A percentile compares a stretch with the other conserved stretches of the same genome.
phyloP scores from a whole-genome alignment of 257 asterid genomes.

The Verbascum thapsus region DNA sequence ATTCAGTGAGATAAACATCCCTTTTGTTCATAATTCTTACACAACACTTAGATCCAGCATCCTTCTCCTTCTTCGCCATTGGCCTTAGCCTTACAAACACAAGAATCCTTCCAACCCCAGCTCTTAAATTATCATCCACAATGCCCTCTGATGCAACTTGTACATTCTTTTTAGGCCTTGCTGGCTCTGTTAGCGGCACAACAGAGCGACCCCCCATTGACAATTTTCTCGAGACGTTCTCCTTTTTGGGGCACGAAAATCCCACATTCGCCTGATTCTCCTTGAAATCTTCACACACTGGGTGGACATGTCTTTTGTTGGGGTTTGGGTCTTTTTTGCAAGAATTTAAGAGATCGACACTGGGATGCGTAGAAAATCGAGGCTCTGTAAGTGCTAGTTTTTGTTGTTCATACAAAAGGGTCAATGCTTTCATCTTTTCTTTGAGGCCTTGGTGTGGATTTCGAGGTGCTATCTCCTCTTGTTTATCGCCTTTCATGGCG shows the following conservation, averaged over 20 bases:
- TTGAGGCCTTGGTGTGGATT: slow-evolving; percentile 65
- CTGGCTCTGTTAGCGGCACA: background rate
- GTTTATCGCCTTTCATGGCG: no score
- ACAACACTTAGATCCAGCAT: slow-evolving; percentile 59
- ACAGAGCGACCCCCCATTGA: no score
- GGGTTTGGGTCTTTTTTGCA: no score
- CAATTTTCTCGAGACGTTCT: background rate
- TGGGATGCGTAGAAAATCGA: slow-evolving; percentile 49
- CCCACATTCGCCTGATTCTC: slow-evolving; percentile 42
- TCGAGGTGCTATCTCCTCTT: background rate
- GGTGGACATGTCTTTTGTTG: no score
- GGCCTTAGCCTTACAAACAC: slow-evolving; percentile 76
- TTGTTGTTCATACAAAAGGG: slow-evolving; percentile 64
- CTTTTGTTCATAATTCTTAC: slow-evolving; percentile 55
- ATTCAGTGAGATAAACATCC: slow-evolving; percentile 59
- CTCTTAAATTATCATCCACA: slow-evolving; percentile 29
- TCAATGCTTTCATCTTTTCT: slow-evolving; percentile 63
- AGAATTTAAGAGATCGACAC: no score
- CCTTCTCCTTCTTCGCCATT: slow-evolving; percentile 54
- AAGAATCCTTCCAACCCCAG: slow-evolving; percentile 45
- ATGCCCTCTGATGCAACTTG: slow-evolving; percentile 38
- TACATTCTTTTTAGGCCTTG: slow-evolving; percentile 7
- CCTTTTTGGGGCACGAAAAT: slow-evolving; percentile 31
- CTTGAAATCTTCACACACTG: slow-evolving; percentile 46
- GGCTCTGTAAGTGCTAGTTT: no score